Conservation (phyloP, 2,329 filamentous ascomycete genomes). For the Epicoccum nigrum region DNA sequence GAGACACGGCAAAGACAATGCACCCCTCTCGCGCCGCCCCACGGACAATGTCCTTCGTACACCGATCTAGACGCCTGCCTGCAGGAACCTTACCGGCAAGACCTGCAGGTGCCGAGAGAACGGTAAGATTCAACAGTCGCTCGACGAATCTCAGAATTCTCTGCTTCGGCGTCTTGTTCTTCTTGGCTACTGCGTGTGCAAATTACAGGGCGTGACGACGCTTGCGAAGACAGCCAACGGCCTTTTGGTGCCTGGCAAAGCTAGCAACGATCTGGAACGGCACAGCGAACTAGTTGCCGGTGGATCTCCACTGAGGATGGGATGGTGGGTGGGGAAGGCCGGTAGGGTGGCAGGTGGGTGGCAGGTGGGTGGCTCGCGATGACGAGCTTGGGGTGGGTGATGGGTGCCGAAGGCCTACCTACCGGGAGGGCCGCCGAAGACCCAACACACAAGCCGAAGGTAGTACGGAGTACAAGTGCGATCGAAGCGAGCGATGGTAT, state of each 20-base stretch:
- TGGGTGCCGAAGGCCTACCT: no score
- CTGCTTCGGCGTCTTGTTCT: no score
- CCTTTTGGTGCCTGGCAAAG: slow-evolving; percentile 9
- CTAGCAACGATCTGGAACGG: slow-evolving; percentile 9
- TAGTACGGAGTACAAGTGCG: no score
- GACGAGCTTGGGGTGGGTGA: no score
- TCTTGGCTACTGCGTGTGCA: slow-evolving; percentile 16
- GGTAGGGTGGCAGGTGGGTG: no score
- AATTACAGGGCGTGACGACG: slow-evolving; percentile 21
- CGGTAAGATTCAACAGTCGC: neutral
- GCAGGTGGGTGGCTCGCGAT: no score
- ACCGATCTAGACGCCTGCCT: slow-evolving; percentile 9
- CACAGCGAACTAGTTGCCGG: slow-evolving; percentile 9
- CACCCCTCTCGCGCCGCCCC: slow-evolving; percentile 6
- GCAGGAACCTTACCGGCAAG: slow-evolving; percentile 3
- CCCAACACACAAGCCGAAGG: no score
- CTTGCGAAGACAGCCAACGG: slow-evolving; percentile 16
- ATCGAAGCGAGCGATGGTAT: no score
- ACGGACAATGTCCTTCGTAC: slow-evolving; percentile 7
- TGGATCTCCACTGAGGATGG: slow-evolving; percentile 14
- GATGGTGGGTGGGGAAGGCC: no score
- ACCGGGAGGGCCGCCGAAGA: no score
- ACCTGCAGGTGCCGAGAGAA: slow-evolving; percentile 14
- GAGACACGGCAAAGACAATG: slow-evolving; percentile 9
- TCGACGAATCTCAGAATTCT: slow-evolving; percentile 2